Conservation (phyloP, 495 filamentous ascomycete genomes). For the Aspergillus conjunctus region DNA sequence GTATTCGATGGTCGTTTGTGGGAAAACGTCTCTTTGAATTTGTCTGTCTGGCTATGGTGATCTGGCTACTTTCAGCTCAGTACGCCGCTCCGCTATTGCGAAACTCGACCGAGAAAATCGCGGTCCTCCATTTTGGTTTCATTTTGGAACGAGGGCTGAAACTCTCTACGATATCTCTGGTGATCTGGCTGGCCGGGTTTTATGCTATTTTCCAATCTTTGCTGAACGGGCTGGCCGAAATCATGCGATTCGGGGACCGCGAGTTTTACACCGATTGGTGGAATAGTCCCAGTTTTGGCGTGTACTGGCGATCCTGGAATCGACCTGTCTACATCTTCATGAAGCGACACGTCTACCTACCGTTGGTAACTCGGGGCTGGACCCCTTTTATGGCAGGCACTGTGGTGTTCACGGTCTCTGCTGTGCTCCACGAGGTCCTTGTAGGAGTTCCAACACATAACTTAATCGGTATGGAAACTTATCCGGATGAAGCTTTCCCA, state of each 20-base stretch:
- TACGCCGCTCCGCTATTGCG: constrained; percentile 87
- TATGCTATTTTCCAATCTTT: constrained; percentile 91
- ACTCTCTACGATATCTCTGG: constrained; percentile 85
- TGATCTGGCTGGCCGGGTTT: constrained; percentile 97
- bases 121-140: constrained; percentile 73
- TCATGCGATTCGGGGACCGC: constrained; percentile 86
- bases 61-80: constrained; percentile 91
- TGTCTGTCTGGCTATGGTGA: constrained; percentile 73
- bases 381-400: constrained; percentile 65
- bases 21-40: constrained; percentile 78
- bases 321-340: constrained; percentile 96
- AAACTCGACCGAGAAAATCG: constrained; percentile 86
- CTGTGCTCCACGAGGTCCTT: constrained; percentile 84
- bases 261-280: constrained; percentile 98
- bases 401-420: constrained; percentile 83
- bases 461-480: constrained; percentile 66
- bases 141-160: constrained; percentile 93
- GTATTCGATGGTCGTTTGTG: constrained; percentile 85
- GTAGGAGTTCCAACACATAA: constrained; percentile 97
- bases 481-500: background rate
- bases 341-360: constrained; percentile 87
- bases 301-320: constrained; percentile 97
- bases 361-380: constrained; percentile 81
- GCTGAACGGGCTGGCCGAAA: constrained; percentile 87
- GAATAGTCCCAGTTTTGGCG: constrained; percentile 83